Evolutionary conservation across 805 yeast species (phyloP).

Genomic region (Cyberlindnera petersonii): DNA sequence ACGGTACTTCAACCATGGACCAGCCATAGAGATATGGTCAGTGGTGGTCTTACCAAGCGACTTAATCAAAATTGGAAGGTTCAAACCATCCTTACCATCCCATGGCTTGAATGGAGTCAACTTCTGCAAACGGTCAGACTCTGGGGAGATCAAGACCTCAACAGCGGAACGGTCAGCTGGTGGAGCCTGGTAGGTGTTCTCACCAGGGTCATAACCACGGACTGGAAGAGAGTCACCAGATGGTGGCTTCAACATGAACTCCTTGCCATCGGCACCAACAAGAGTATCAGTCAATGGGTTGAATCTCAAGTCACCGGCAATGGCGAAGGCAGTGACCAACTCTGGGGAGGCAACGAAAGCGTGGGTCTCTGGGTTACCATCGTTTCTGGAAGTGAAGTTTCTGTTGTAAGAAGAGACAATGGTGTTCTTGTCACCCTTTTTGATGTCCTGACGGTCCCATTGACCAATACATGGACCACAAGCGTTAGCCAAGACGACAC

Average conservation of each 20-base stretch:
- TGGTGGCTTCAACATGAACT: constrained; percentile 86
- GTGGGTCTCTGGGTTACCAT: constrained; percentile 96
- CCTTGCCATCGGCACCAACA: constrained; percentile 83
- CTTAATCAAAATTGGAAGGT: constrained; percentile 92
- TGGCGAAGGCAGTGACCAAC: constrained; percentile 90
- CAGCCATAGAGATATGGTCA: constrained; percentile 99
- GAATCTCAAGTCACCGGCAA: constrained; percentile 94
- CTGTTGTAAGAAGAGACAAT: constrained; percentile 97
- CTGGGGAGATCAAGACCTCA: constrained; percentile 74
- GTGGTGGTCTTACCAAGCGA: constrained; percentile 98
- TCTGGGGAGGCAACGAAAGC: constrained; percentile 98
- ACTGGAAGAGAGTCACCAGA: constrained; percentile 86
- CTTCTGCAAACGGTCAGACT: constrained; percentile 92
- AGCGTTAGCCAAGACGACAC: constrained; percentile 90
- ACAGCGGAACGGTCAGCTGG: constrained; percentile 81
- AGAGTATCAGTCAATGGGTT: constrained; percentile 92
- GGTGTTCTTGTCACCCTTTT: constrained; percentile 68
- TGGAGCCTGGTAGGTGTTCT: constrained; percentile 94
- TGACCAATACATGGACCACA: constrained; percentile 99
- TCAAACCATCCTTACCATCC: constrained; percentile 91
- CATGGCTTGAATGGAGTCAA: constrained; percentile 92
- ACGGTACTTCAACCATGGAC: constrained; percentile 99
- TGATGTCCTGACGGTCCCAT: constrained; percentile 90
- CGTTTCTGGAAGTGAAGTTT: constrained; percentile 96
- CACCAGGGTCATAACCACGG: constrained; percentile 89